Evolutionary conservation across 306 rosid genomes (phyloP), one percentile per base, ranked within the genome.

Genomic region (Pterocarpus macrocarpus): DNA sequence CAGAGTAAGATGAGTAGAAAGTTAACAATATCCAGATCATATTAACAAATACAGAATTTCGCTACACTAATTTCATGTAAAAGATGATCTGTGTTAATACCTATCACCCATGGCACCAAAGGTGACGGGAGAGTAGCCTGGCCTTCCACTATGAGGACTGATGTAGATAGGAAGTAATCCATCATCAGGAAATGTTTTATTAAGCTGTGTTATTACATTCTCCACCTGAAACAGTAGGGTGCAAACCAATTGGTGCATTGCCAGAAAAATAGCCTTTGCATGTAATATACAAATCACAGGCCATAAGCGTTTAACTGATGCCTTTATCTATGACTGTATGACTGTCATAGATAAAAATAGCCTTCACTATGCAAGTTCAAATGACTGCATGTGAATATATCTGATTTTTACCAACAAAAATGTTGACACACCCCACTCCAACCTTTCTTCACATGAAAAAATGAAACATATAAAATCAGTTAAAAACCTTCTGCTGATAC

Each of bases 21-120:
- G 41, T 63, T 32, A 56, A 64, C 52, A 49, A 57, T 64, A 81
- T 55, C 12, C 44, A 78, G 67, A 62, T 58, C 62, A 34, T 82
- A 64, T 14, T 35, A 62, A 74, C 62, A 53, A 80, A 74, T 50
- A 59, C 28, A 74, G 52, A 64, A 70, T 52, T 64, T 79, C 14
- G 7, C 55, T 71, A 79, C 35, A 35, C 56, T 30, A 39, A 53
- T 38, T 75, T 82, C 62, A 17, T 5, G 65, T 41, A 64, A 80
- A 81, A 78, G 47, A 75, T 34, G 45, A 62, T 55, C 59, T 75
- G 64, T 33, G 73, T 50, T 52, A 71, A 65, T 89, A 96, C 99
- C 99, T 96, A 83, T 96, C 99, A 64, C 99, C 99, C 98, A 96
- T 96, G 77, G 99, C 99, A 43, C 98, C 99, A 76, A 96, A 96